These are phyloP conservation scores for Nosema muscidifuracis DNA, from an alignment of 371 early-diverging fungal genomes.

Conservation along the genomic window DNA sequence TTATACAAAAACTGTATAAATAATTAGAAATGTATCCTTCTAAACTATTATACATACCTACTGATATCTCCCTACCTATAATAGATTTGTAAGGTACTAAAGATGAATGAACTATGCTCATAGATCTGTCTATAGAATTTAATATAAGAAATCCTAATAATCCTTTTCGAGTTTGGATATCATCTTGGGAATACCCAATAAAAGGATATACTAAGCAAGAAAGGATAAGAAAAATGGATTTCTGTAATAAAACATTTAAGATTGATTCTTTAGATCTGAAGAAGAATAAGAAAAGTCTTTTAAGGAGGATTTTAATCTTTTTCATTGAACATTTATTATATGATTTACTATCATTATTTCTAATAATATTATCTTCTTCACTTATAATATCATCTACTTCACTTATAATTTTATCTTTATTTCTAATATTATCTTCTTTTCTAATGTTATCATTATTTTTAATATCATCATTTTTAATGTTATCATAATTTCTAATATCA, in stretches of 20 bases:
- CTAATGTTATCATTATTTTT: too few species aligned
- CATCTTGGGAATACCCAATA: conserved; percentile 55
- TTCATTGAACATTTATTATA: neutral
- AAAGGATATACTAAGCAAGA: conserved; percentile 27
- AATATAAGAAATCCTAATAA: conserved; percentile 62
- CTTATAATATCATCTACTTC: too few species aligned
- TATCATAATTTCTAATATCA: too few species aligned
- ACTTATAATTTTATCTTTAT: too few species aligned
- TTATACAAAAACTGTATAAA: conserved; percentile 54
- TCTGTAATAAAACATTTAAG: conserved; percentile 57
- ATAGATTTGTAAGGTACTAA: conserved; percentile 60
- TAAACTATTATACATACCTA: conserved; percentile 63
- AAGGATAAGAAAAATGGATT: conserved; percentile 33
- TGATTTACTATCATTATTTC: neutral
- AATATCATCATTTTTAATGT: too few species aligned
- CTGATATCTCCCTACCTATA: conserved; percentile 63
- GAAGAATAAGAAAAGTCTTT: conserved; percentile 61
- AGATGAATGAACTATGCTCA: conserved; percentile 60
- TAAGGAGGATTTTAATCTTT: conserved; percentile 41
- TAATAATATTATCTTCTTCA: too few species aligned
- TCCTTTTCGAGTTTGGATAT: conserved; percentile 64
- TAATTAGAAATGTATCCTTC: conserved; percentile 63
- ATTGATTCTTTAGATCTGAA: conserved; percentile 52
- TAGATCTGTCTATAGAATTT: conserved; percentile 63
- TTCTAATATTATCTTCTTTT: too few species aligned